Evolutionary conservation across 2,329 filamentous ascomycete genomes (phyloP).

Genomic region (Arthrobotrys conoides): DNA sequence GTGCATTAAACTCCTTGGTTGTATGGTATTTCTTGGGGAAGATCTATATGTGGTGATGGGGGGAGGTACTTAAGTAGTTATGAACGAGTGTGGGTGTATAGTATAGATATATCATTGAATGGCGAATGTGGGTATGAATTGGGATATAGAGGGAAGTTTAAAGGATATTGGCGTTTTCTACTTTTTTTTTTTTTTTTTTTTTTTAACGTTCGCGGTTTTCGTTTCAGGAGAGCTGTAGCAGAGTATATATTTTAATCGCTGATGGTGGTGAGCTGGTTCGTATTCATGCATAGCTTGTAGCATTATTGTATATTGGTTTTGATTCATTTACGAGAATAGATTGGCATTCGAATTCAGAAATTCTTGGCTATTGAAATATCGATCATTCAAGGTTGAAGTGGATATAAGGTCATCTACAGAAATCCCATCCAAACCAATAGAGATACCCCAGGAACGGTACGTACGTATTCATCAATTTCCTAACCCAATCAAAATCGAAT

Average conservation of each 20-base stretch:
- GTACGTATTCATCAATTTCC: too few species aligned
- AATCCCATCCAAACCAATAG: neutral
- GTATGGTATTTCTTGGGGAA: neutral
- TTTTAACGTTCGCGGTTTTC: neutral
- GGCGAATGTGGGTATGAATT: constrained; percentile 11
- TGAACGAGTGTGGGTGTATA: neutral
- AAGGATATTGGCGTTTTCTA: constrained; percentile 30
- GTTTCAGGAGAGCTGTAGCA: neutral
- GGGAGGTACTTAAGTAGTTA: neutral
- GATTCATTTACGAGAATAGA: neutral
- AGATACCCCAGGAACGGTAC: neutral
- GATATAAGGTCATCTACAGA: too few species aligned
- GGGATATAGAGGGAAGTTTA: constrained; percentile 19
- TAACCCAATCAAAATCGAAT: neutral
- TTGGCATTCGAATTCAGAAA: neutral
- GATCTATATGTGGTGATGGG: neutral
- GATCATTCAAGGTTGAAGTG: neutral
- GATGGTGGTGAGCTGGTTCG: neutral
- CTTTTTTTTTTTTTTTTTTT: too few species aligned
- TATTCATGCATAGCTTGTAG: neutral
- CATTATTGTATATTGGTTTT: neutral
- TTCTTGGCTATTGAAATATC: neutral
- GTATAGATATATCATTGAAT: constrained; percentile 13
- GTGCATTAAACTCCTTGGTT: constrained; percentile 27
- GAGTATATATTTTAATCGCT: constrained; percentile 16